A percentile compares a stretch with the other conserved stretches of the same genome.
Evolutionary conservation across 495 filamentous ascomycete genomes (phyloP).

Genomic region (Jackrogersella multiformis): DNA sequence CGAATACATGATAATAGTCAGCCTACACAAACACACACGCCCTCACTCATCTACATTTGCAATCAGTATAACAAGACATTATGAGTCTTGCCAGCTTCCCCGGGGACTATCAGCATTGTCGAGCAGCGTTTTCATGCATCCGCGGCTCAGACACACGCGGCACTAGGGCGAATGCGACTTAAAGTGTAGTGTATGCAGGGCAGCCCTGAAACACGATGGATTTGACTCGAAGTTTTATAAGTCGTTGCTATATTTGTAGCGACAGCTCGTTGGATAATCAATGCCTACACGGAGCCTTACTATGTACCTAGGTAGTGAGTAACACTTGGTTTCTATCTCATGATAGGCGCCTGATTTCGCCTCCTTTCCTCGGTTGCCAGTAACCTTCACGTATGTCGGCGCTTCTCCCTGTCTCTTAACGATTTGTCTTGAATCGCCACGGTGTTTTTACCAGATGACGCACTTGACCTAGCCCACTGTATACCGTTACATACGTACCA

Average conservation of each 20-base stretch:
- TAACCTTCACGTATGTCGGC: too few species aligned
- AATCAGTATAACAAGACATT: too few species aligned
- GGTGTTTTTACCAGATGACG: slow-evolving; percentile 28
- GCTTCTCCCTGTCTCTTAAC: too few species aligned
- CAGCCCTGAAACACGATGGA: slow-evolving; percentile 31
- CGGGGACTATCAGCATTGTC: not conserved
- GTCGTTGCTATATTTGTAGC: slow-evolving; percentile 1
- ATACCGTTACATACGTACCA: not conserved
- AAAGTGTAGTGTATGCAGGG: slow-evolving; percentile 37
- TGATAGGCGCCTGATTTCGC: too few species aligned
- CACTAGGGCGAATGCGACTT: slow-evolving; percentile 33
- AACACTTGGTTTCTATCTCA: too few species aligned
- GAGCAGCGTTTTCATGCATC: slow-evolving; percentile 11
- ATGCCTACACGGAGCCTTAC: not conserved
- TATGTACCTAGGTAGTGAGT: too few species aligned
- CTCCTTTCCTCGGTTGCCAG: too few species aligned
- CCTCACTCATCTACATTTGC: too few species aligned
- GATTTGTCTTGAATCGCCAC: too few species aligned
- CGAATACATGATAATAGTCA: too few species aligned
- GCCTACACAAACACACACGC: too few species aligned
- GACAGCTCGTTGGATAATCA: not conserved
- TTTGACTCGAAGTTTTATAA: slow-evolving; percentile 5
- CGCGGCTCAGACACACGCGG: slow-evolving; percentile 1
- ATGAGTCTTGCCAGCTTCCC: not conserved
- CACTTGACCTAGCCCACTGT: not conserved